phyloP scores from a whole-genome alignment of 139 green algal species.

The Chlamydomonas sphaeroides region DNA sequence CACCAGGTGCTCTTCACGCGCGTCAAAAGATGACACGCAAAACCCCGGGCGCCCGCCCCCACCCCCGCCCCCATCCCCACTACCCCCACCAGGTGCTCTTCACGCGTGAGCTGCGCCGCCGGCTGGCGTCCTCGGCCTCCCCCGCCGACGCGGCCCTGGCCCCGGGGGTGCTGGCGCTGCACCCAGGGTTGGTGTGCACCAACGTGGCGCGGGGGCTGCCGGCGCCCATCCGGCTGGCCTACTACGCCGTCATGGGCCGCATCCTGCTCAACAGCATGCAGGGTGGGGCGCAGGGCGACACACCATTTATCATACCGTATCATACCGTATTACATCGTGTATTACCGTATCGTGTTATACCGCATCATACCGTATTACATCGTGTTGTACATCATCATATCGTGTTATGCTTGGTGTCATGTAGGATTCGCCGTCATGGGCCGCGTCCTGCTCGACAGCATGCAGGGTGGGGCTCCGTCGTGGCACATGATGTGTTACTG shows the following conservation, averaged over 20 bases:
- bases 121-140: background rate
- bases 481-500: no score
- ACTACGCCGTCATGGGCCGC: conserved; percentile 66
- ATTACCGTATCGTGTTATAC: no score
- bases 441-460: conserved; percentile 73
- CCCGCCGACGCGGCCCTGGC: background rate
- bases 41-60: no score
- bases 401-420: no score
- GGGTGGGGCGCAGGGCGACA: no score
- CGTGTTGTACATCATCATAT: no score
- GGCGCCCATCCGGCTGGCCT: conserved; percentile 56
- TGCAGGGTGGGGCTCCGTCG: conserved; percentile 73
- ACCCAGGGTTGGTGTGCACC: conserved; percentile 87
- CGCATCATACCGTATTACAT: no score
- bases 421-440: conserved; percentile 66
- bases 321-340: no score
- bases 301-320: no score
- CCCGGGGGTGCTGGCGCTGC: conserved; percentile 58
- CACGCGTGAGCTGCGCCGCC: conserved; percentile 59
- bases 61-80: background rate
- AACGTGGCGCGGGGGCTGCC: conserved; percentile 82
- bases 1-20: conserved; percentile 72
- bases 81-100: conserved; percentile 66
- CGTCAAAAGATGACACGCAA: no score
- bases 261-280: conserved; percentile 79